Percentiles rank a stretch among this genome's conserved stretches.
These are phyloP conservation scores for Agrocybe chaxingu DNA, from an alignment of 768 basidiomycete genomes.

Conservation along the genomic window DNA sequence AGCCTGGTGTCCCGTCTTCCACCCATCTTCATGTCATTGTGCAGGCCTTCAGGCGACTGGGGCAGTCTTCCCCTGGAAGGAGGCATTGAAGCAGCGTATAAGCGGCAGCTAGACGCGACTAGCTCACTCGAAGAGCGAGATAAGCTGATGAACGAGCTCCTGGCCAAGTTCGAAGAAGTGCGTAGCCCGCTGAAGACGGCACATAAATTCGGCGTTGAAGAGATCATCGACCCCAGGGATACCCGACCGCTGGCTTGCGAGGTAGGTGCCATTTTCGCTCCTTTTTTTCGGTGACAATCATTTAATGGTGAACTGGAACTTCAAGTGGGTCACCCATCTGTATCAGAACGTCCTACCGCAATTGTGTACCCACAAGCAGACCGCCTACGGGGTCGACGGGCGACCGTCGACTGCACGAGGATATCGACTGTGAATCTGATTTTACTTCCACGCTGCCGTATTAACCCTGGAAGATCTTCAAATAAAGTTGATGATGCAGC, in stretches of 20 bases:
- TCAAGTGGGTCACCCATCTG: slow-evolving; percentile 31
- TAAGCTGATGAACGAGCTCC: slow-evolving; percentile 29
- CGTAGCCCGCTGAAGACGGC: slow-evolving; percentile 36
- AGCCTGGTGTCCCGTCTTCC: not conserved
- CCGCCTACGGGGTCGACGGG: slow-evolving; percentile 25
- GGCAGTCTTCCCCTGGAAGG: slow-evolving; percentile 39
- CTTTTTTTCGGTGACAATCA: not conserved
- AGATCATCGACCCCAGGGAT: slow-evolving; percentile 39
- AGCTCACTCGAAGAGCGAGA: slow-evolving; percentile 28
- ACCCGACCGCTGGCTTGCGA: slow-evolving; percentile 34
- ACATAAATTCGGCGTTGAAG: slow-evolving; percentile 36
- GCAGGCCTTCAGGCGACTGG: slow-evolving; percentile 41
- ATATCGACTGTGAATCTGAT: slow-evolving; percentile 18
- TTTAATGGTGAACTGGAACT: not conserved
- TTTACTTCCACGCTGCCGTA: not conserved
- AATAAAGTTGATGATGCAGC: too few relatives aligned
- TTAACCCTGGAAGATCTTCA: too few relatives aligned
- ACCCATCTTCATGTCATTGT: not conserved
- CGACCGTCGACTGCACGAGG: slow-evolving; percentile 28
- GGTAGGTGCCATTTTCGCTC: slow-evolving; percentile 19
- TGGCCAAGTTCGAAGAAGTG: slow-evolving; percentile 33
- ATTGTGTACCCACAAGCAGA: slow-evolving; percentile 23
- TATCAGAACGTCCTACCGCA: slow-evolving; percentile 33
- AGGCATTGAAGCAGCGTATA: slow-evolving; percentile 39
- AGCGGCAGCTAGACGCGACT: slow-evolving; percentile 31